phyloP scores from a whole-genome alignment of 768 basidiomycete species.

The Mycena vulgaris region DNA sequence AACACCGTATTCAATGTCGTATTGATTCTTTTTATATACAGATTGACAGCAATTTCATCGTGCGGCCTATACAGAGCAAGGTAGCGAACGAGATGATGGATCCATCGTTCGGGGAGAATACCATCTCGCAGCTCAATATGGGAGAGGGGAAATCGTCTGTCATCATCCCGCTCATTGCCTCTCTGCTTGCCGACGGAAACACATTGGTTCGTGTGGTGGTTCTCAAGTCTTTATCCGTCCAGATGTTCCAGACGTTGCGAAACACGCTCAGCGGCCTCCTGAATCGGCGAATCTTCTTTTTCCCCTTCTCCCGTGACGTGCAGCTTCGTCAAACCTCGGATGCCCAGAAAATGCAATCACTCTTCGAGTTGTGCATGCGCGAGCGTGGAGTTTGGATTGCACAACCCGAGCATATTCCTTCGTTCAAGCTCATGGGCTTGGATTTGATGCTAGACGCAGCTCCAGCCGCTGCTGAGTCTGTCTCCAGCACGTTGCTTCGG shows the following conservation, averaged over 20 bases:
- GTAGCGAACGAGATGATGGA: conserved; percentile 43
- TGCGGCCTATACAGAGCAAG: conserved; percentile 58
- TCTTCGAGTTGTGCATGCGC: conserved; percentile 57
- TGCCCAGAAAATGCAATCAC: conserved; percentile 41
- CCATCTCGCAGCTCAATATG: conserved; percentile 61
- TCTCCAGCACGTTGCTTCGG: background rate
- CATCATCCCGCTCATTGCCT: conserved; percentile 62
- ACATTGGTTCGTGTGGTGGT: conserved; percentile 65
- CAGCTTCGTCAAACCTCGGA: conserved; percentile 35
- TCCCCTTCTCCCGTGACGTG: conserved; percentile 66
- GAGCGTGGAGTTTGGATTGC: conserved; percentile 60
- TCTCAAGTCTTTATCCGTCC: conserved; percentile 61
- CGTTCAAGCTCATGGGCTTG: conserved; percentile 59
- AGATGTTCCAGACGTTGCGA: conserved; percentile 66
- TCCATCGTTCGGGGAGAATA: conserved; percentile 54
- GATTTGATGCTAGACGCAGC: conserved; percentile 21
- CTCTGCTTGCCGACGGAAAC: conserved; percentile 58
- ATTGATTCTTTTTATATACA: conserved; percentile 39
- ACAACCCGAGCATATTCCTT: conserved; percentile 71
- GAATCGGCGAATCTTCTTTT: conserved; percentile 62
- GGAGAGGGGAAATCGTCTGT: conserved; percentile 67
- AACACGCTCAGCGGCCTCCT: conserved; percentile 60
- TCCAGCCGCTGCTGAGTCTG: background rate
- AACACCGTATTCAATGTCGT: background rate
- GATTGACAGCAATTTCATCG: conserved; percentile 62